Conservation (phyloP, 495 filamentous ascomycete genomes). For the Schizothecium vesticola region DNA sequence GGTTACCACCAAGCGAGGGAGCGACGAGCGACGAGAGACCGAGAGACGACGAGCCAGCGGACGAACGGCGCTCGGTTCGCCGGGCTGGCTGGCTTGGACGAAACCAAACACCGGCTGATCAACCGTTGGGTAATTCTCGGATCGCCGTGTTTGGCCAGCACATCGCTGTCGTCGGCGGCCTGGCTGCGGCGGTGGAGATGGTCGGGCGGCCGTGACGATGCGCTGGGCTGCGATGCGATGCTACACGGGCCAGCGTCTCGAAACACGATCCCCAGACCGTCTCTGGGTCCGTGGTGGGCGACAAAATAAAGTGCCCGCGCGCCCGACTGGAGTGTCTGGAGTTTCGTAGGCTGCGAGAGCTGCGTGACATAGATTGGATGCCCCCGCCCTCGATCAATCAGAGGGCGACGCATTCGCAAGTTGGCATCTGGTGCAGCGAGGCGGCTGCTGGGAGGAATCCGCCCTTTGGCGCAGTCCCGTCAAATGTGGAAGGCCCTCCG, state of each 20-base stretch:
- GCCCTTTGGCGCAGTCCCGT: constrained; percentile 7
- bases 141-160: constrained; percentile 3
- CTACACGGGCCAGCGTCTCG: constrained; percentile 19
- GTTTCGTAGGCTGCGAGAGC: constrained; percentile 8
- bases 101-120: constrained; percentile 30
- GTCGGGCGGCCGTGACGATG: constrained; percentile 11
- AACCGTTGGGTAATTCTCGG: neutral
- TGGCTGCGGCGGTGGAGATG: neutral
- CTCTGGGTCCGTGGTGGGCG: constrained; percentile 9
- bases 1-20: neutral
- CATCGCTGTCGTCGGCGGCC: neutral
- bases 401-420: constrained; percentile 6
- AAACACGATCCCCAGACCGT: constrained; percentile 15
- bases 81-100: constrained; percentile 9
- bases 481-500: constrained; percentile 28
- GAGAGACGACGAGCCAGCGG: neutral
- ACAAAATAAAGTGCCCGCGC: constrained; percentile 15
- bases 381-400: constrained; percentile 16
- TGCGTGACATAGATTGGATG: constrained; percentile 26
- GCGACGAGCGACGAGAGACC: neutral
- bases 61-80: constrained; percentile 9
- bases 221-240: constrained; percentile 22
- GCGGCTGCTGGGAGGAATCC: constrained; percentile 11
- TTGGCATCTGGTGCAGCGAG: constrained; percentile 9
- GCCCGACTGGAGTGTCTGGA: neutral